These are phyloP conservation scores for Salicornia ramosissima DNA, from an alignment of 148 eudicot species.

Conservation along the genomic window DNA sequence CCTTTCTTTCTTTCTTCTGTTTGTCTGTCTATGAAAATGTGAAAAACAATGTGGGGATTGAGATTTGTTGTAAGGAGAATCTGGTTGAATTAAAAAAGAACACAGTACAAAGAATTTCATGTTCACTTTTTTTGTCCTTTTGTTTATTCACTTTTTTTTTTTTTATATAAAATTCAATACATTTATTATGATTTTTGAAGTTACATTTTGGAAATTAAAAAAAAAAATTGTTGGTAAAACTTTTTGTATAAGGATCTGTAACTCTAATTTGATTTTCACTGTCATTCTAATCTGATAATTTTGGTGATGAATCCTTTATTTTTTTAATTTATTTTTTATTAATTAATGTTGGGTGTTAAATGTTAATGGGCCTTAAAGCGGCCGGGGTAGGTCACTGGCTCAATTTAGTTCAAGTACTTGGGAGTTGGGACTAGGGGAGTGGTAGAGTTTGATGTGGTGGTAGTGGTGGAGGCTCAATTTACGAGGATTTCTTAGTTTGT, in stretches of 20 bases:
- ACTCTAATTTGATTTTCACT: too few relatives aligned
- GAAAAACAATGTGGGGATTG: constrained; percentile 11
- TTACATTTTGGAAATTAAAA: not conserved
- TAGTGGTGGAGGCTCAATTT: too few relatives aligned
- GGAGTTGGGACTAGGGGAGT: too few relatives aligned
- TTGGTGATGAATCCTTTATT: constrained; percentile 4
- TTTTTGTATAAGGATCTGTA: constrained; percentile 10
- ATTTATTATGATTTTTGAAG: not conserved
- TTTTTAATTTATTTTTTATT: too few relatives aligned
- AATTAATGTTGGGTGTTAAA: too few relatives aligned
- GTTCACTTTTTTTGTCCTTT: not conserved
- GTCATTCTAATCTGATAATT: not conserved
- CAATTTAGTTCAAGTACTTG: too few relatives aligned
- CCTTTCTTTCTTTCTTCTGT: not conserved
- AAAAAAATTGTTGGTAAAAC: not conserved
- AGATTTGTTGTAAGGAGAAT: constrained; percentile 6
- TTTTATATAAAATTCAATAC: not conserved
- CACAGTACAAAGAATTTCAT: constrained; percentile 1
- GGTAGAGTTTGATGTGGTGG: too few relatives aligned
- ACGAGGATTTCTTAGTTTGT: too few relatives aligned
- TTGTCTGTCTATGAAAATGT: constrained; percentile 1
- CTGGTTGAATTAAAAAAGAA: constrained; percentile 3
- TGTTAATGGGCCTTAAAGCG: too few relatives aligned
- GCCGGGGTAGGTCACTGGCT: too few relatives aligned
- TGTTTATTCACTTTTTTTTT: not conserved